Evolutionary conservation across 2,329 filamentous ascomycete genomes (phyloP).

Genomic region (Coniochaeta sp.): DNA sequence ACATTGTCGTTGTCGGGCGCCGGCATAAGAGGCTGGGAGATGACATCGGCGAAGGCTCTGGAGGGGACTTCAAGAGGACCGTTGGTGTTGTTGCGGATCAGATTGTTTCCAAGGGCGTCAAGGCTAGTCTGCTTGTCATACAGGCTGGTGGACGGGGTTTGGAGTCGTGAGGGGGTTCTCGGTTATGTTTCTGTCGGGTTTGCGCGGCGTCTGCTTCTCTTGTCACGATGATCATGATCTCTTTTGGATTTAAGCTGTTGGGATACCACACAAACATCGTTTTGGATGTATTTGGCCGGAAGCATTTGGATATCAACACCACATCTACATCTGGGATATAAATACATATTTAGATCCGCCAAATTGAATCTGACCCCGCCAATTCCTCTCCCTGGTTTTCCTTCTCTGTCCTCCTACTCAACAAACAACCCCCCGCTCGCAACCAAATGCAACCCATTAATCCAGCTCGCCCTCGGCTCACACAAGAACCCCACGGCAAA

Average conservation of each 20-base stretch:
- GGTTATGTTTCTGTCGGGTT: not conserved
- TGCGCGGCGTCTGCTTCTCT: not conserved
- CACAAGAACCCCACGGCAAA: conserved; percentile 37
- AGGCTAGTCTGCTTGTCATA: conserved; percentile 63
- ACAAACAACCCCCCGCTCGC: conserved; percentile 19
- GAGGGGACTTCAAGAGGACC: conserved; percentile 37
- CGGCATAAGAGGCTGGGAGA: conserved; percentile 27
- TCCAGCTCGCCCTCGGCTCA: conserved; percentile 36
- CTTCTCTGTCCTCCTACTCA: conserved; percentile 6
- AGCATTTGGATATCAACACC: not conserved
- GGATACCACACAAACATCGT: not conserved
- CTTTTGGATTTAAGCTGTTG: not conserved
- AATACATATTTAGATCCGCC: too few species aligned
- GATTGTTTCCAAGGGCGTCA: conserved; percentile 51
- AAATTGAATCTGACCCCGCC: not conserved
- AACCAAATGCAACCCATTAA: conserved; percentile 31
- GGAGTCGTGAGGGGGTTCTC: conserved; percentile 7
- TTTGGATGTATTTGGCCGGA: not conserved
- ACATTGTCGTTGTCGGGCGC: conserved; percentile 63
- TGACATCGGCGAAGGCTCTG: conserved; percentile 11
- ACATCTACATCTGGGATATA: not conserved
- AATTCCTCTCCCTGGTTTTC: not conserved
- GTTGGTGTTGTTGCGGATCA: conserved; percentile 55
- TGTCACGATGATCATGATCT: conserved; percentile 1
- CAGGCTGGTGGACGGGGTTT: conserved; percentile 41